Evolutionary conservation across 768 basidiomycete species (phyloP).

Genomic region (Kwoniella newhampshirensis): DNA sequence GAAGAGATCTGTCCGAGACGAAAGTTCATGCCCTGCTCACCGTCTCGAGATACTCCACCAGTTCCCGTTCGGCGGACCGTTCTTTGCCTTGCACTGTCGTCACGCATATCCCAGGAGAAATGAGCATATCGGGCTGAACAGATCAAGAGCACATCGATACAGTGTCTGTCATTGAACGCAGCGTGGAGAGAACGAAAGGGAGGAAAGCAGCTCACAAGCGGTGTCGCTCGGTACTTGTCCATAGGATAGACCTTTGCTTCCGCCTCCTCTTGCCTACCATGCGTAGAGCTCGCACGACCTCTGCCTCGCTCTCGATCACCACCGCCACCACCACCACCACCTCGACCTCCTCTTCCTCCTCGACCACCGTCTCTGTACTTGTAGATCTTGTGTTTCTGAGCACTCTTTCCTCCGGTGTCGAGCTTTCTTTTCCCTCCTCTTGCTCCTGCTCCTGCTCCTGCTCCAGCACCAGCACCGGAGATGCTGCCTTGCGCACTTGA

Average conservation of each 20-base stretch:
- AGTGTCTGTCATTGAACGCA: not conserved
- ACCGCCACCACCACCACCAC: slow-evolving; percentile 24
- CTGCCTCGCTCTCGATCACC: slow-evolving; percentile 25
- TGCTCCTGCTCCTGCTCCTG: too few species aligned
- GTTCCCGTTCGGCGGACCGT: slow-evolving; percentile 37
- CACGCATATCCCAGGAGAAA: slow-evolving; percentile 33
- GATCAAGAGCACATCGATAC: not conserved
- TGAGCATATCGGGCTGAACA: slow-evolving; percentile 31
- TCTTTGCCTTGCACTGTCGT: slow-evolving; percentile 40
- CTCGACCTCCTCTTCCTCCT: slow-evolving; percentile 15
- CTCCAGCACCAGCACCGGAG: too few species aligned
- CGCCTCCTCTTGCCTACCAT: slow-evolving; percentile 4
- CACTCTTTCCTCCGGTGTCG: not conserved
- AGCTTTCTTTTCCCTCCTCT: too few species aligned
- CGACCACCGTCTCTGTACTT: slow-evolving; percentile 22
- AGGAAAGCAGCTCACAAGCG: slow-evolving; percentile 23
- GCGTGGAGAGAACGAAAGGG: not conserved
- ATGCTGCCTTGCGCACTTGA: too few species aligned
- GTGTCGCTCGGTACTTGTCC: slow-evolving; percentile 31
- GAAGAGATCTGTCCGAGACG: not conserved
- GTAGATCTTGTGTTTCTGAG: slow-evolving; percentile 41
- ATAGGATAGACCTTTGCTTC: slow-evolving; percentile 20
- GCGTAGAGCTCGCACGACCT: slow-evolving; percentile 1
- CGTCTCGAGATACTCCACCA: slow-evolving; percentile 37
- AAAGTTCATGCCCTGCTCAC: slow-evolving; percentile 8